A percentile compares a stretch with the other conserved stretches of the same genome.
Evolutionary conservation across 768 basidiomycete species (phyloP).

Genomic region (Tricholoma terreum): DNA sequence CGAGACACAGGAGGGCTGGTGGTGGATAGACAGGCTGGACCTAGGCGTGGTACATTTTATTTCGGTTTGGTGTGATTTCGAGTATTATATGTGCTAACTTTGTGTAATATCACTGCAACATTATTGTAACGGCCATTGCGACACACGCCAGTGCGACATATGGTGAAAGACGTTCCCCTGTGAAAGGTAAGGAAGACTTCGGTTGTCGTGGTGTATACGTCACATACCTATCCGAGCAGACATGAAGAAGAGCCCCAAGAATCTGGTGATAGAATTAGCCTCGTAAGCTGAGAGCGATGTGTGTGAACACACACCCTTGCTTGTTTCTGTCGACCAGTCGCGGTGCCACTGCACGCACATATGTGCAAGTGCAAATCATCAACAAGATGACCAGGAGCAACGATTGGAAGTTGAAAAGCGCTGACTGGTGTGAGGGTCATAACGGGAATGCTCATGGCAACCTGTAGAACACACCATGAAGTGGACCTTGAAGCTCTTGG

Average conservation of each 20-base stretch:
- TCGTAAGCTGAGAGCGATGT: not conserved
- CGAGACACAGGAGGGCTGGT: conserved; percentile 26
- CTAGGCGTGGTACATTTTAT: not conserved
- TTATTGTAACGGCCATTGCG: conserved; percentile 82
- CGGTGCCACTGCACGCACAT: conserved; percentile 87
- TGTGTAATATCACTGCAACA: conserved; percentile 26
- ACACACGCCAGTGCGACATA: conserved; percentile 94
- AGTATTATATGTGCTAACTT: conserved; percentile 2
- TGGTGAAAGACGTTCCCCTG: conserved; percentile 93
- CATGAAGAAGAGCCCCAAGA: conserved; percentile 92
- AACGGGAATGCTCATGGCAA: not conserved
- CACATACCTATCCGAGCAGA: conserved; percentile 87
- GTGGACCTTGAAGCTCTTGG: not conserved
- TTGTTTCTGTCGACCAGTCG: conserved; percentile 91
- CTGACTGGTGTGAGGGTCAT: conserved; percentile 48
- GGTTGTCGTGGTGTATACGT: not conserved
- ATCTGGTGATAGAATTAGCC: conserved; percentile 52
- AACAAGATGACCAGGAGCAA: conserved; percentile 91
- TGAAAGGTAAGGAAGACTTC: not conserved
- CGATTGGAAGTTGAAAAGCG: conserved; percentile 97
- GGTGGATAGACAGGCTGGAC: conserved; percentile 17
- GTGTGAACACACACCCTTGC: conserved; percentile 79
- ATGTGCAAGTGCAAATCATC: conserved; percentile 96
- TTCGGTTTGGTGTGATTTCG: not conserved
- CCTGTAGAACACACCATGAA: conserved; percentile 8